phyloP scores from a whole-genome alignment of 805 yeast genomes.

The Metschnikowia proteae region DNA sequence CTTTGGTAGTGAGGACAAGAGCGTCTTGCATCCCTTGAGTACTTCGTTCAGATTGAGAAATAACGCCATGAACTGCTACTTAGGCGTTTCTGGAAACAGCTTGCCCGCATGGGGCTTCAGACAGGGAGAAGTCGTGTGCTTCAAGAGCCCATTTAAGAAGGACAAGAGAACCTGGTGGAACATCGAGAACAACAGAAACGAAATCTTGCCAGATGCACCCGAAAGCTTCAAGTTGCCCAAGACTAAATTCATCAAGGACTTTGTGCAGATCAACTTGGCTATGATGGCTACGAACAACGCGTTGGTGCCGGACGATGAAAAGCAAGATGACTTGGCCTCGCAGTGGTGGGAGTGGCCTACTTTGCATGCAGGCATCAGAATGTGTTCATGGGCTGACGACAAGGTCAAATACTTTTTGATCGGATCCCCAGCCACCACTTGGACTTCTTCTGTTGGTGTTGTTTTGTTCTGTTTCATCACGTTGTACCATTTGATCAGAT shows the following conservation, averaged over 20 bases:
- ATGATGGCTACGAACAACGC: slow-evolving; percentile 89
- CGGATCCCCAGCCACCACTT: slow-evolving; percentile 66
- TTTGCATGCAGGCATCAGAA: slow-evolving; percentile 62
- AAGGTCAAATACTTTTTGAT: slow-evolving; percentile 59
- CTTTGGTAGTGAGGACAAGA: slow-evolving; percentile 48
- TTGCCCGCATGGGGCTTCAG: slow-evolving; percentile 98
- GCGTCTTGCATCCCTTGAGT: slow-evolving; percentile 71
- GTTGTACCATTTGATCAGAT: slow-evolving; percentile 40
- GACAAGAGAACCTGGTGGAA: slow-evolving; percentile 91
- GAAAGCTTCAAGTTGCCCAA: slow-evolving; percentile 60
- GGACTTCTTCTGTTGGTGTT: slow-evolving; percentile 65
- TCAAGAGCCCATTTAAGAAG: slow-evolving; percentile 58
- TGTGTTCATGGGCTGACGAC: slow-evolving; percentile 66
- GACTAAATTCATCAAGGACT: slow-evolving; percentile 59
- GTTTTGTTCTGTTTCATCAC: slow-evolving; percentile 49
- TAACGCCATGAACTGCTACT: slow-evolving; percentile 69
- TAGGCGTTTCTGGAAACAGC: slow-evolving; percentile 74
- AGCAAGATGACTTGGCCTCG: slow-evolving; percentile 67
- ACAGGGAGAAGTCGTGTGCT: slow-evolving; percentile 93
- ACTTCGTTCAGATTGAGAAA: slow-evolving; percentile 76
- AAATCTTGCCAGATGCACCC: slow-evolving; percentile 54
- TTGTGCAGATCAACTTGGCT: slow-evolving; percentile 69
- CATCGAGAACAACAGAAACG: slow-evolving; percentile 66
- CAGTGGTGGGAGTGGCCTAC: slow-evolving; percentile 85
- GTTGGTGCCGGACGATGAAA: slow-evolving; percentile 72